Conservation (phyloP, 257 asterid genomes). For the Solanum ossicruentum region DNA sequence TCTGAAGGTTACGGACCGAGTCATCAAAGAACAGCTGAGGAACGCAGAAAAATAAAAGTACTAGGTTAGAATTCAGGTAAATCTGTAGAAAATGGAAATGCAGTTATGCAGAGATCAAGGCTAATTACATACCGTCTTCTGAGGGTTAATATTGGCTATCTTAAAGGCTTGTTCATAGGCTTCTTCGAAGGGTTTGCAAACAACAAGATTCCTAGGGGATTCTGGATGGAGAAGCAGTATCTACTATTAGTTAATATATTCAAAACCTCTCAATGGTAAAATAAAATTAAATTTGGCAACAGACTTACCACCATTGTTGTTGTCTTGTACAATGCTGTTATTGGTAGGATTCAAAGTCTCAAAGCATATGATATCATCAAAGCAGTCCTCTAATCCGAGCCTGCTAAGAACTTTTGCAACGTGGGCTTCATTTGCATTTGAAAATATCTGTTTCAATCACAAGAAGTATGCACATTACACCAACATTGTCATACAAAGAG, state of each 20-base stretch:
- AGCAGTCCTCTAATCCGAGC: constrained; percentile 82
- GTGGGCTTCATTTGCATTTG: constrained; percentile 89
- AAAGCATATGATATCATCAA: constrained; percentile 56
- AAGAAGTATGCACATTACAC: background rate
- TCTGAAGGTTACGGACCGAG: constrained; percentile 69
- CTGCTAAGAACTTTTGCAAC: constrained; percentile 58
- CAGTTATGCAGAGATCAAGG: background rate
- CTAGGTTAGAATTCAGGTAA: background rate
- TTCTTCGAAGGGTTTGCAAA: constrained; percentile 70
- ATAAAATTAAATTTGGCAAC: background rate
- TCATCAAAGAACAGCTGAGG: constrained; percentile 80
- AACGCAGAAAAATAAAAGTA: background rate
- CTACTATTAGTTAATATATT: constrained; percentile 1
- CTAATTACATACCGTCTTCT: constrained; percentile 42
- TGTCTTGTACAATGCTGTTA: constrained; percentile 5
- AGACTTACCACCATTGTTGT: constrained; percentile 31
- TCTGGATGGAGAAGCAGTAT: constrained; percentile 14
- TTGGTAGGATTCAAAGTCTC: constrained; percentile 68
- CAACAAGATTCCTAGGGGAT: constrained; percentile 28
- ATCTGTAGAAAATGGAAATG: background rate
- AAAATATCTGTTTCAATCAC: constrained; percentile 53
- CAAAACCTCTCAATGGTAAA: background rate
- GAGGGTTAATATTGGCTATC: constrained; percentile 57
- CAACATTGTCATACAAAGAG: background rate
- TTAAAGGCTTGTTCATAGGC: constrained; percentile 58